Conservation (phyloP, 2,329 filamentous ascomycete species). For the Drechslerella dactyloides region DNA sequence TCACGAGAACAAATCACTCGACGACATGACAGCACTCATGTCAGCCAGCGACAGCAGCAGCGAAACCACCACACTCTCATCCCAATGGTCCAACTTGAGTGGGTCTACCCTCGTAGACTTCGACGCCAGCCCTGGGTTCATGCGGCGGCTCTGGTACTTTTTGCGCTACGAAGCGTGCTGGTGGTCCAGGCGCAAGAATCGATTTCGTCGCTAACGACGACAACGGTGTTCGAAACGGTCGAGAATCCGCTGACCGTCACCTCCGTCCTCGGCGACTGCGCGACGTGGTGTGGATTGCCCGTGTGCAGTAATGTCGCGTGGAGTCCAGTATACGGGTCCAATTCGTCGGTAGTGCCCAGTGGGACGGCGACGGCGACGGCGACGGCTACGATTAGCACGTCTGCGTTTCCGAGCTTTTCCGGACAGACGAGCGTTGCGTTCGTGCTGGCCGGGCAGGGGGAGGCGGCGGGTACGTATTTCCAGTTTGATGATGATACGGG, state of each 20-base stretch:
- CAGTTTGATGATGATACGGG: slow-evolving; percentile 19
- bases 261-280: slow-evolving; percentile 9
- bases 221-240: slow-evolving; percentile 8
- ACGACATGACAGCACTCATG: no score
- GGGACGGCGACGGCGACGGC: not conserved
- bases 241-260: slow-evolving; percentile 6
- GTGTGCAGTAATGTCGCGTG: slow-evolving; percentile 1
- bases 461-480: slow-evolving; percentile 6
- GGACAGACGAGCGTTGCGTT: not conserved
- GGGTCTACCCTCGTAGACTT: no score
- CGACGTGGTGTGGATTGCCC: slow-evolving; percentile 11
- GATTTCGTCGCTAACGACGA: not conserved
- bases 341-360: no score
- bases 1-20: no score
- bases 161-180: not conserved
- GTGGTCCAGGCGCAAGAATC: slow-evolving; percentile 1
- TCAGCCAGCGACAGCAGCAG: no score
- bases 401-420: not conserved
- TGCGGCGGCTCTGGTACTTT: no score
- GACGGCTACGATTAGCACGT: not conserved
- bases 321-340: not conserved
- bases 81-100: no score
- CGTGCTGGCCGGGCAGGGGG: slow-evolving; percentile 6
- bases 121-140: no score
- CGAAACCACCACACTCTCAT: no score